A percentile compares a stretch with the other conserved stretches of the same genome.
Conservation (phyloP, 306 rosid species). For the Cucurbita moschata region DNA sequence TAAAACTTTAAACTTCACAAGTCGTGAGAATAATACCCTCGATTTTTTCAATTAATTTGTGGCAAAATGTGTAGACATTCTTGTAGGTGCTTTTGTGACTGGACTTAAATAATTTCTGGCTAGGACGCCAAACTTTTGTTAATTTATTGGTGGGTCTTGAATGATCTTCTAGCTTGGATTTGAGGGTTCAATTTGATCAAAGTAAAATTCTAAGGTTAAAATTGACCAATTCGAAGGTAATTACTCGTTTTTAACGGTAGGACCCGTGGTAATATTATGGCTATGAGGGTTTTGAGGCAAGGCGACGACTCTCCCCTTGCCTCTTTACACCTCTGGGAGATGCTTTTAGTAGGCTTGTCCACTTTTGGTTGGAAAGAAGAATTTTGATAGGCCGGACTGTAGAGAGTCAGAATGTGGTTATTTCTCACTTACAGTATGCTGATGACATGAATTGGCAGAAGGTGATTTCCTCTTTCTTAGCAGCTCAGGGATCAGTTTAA, state of each 20-base stretch:
- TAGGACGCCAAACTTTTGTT: neutral
- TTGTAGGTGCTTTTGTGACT: neutral
- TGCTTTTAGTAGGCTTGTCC: neutral
- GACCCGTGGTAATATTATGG: neutral
- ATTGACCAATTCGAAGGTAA: neutral
- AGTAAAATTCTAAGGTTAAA: neutral
- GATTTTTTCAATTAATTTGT: neutral
- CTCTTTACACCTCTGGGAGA: neutral
- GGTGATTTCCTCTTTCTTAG: neutral
- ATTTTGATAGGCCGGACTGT: too few species aligned
- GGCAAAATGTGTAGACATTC: constrained; percentile 1
- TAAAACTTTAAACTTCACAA: neutral
- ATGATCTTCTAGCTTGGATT: neutral
- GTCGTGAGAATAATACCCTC: neutral
- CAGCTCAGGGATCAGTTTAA: too few species aligned
- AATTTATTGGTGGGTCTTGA: neutral
- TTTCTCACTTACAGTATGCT: neutral
- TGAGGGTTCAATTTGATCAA: neutral
- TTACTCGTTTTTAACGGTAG: neutral
- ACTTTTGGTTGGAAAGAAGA: too few species aligned
- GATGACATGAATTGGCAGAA: neutral
- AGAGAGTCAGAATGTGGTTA: too few species aligned
- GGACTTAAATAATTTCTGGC: neutral
- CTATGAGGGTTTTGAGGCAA: neutral
- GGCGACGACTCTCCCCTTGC: neutral